Conservation (phyloP, 768 basidiomycete species). For the Chalciporus sphaerocephalus region DNA sequence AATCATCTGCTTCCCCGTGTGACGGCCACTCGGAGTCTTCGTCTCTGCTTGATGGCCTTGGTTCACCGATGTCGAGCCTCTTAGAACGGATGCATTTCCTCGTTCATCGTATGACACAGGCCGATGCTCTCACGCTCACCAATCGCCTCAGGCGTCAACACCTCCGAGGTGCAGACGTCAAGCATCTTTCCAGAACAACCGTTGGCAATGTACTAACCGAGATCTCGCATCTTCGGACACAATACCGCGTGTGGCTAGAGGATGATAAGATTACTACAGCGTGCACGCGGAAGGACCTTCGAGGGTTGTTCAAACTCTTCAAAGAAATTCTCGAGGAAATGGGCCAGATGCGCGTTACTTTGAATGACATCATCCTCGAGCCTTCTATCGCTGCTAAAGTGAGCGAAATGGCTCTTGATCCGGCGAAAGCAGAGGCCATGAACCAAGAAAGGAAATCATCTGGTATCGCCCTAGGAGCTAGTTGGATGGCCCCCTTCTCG, state of each 20-base stretch:
- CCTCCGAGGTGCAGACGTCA: slow-evolving; percentile 78
- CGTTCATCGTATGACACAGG: slow-evolving; percentile 58
- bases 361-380: slow-evolving; percentile 90
- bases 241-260: slow-evolving; percentile 72
- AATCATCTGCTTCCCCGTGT: slow-evolving; percentile 43
- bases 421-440: slow-evolving; percentile 45
- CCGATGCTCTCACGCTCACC: slow-evolving; percentile 84
- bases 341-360: slow-evolving; percentile 69
- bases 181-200: slow-evolving; percentile 80
- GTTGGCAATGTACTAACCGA: slow-evolving; percentile 73
- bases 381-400: slow-evolving; percentile 70
- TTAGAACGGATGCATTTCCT: slow-evolving; percentile 63
- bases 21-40: slow-evolving; percentile 75
- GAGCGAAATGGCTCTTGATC: slow-evolving; percentile 65
- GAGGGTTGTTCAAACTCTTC: slow-evolving; percentile 76
- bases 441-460: slow-evolving; percentile 29
- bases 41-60: slow-evolving; percentile 55
- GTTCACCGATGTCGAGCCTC: slow-evolving; percentile 46
- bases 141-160: slow-evolving; percentile 89
- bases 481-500: slow-evolving; percentile 85
- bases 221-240: slow-evolving; percentile 57
- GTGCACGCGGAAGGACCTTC: slow-evolving; percentile 77
- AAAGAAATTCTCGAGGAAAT: slow-evolving; percentile 82
- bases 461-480: slow-evolving; percentile 36
- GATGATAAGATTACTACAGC: slow-evolving; percentile 61